These are phyloP conservation scores for Apiospora malaysiana DNA, from an alignment of 2,329 filamentous ascomycete genomes.

Conservation along the genomic window DNA sequence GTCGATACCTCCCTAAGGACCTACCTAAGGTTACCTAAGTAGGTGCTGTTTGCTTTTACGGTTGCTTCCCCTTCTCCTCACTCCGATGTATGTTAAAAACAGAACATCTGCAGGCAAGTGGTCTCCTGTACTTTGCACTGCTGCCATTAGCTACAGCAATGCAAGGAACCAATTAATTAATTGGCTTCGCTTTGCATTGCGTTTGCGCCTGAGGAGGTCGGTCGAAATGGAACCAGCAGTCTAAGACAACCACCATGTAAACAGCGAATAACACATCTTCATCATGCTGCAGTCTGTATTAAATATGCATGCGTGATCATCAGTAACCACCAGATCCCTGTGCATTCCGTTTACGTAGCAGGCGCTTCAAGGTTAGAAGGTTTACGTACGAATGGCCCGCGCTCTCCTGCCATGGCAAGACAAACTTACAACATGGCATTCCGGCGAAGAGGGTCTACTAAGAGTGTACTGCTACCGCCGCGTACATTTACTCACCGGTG, in stretches of 20 bases:
- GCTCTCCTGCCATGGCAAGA: constrained; percentile 7
- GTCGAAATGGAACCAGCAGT: neutral
- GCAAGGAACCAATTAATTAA: neutral
- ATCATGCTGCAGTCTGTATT: neutral
- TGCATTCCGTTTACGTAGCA: constrained; percentile 11
- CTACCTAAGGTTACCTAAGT: too few relatives aligned
- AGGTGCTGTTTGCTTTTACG: neutral
- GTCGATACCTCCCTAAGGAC: too few relatives aligned
- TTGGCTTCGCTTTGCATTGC: too few relatives aligned
- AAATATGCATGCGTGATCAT: constrained; percentile 7
- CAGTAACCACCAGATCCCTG: constrained; percentile 3
- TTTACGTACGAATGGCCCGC: constrained; percentile 10
- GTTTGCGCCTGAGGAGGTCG: too few relatives aligned
- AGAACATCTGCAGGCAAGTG: too few relatives aligned
- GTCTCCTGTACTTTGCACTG: too few relatives aligned
- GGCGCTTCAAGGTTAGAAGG: constrained; percentile 13
- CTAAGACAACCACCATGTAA: neutral
- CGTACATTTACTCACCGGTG: neutral
- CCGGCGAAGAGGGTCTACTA: neutral
- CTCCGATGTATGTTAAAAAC: too few relatives aligned
- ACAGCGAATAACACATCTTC: neutral
- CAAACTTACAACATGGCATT: constrained; percentile 13
- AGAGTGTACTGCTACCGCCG: neutral
- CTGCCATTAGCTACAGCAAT: neutral
- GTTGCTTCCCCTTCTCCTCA: neutral